Evolutionary conservation across 179 eudicot genomes (phyloP), one percentile per base, ranked within the genome.

Genomic region (Actinidia chinensis): DNA sequence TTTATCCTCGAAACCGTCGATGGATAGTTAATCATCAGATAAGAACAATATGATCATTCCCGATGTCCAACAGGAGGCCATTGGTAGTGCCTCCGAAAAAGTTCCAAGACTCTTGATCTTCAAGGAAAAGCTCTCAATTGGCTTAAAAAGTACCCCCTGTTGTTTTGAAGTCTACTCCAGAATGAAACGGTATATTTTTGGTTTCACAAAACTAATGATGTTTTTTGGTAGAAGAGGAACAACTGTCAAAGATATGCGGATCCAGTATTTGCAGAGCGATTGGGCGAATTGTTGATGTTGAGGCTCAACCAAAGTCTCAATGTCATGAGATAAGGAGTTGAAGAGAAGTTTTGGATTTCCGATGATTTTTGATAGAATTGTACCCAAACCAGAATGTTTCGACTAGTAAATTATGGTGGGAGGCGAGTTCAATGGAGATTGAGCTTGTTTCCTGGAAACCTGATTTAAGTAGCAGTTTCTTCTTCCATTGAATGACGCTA

Each of bases 11-110:
- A 79, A 91, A 95, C 64, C 92, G 90, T 9, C 87, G 98, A 51
- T 93, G 98, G 98, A 83, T 88, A 81, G 92, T 95, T 18, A 95
- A 95, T 78, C 93, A 95, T 83, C 98, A 93, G 83, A 91, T 95
- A n/a, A n/a, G 67, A 95, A 93, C 74, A 95, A 95, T 86, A 88
- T 95, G 80, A 89, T 95, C 55, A 80, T n/a, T n/a, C 91, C 43
- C 69, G 92, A 70, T 85, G 83, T 67, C 97, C 98, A 20, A 79
- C 92, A 93, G 76, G 90, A 76, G n/a, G 87, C 83, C 4, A 84
- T 95, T 15, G 79, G 91, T 40, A 81, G 76, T 85, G 87, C 83
- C 88, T 95, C 74, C 98, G 93, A 85, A 93, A 89, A 78, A 95
- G 93, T 86, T 95, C 91, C 80, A 95, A 93, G 84, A 86, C 90